Base-by-base conservation (phyloP, 257 asterid genomes). In the Scutellaria minor region DNA sequence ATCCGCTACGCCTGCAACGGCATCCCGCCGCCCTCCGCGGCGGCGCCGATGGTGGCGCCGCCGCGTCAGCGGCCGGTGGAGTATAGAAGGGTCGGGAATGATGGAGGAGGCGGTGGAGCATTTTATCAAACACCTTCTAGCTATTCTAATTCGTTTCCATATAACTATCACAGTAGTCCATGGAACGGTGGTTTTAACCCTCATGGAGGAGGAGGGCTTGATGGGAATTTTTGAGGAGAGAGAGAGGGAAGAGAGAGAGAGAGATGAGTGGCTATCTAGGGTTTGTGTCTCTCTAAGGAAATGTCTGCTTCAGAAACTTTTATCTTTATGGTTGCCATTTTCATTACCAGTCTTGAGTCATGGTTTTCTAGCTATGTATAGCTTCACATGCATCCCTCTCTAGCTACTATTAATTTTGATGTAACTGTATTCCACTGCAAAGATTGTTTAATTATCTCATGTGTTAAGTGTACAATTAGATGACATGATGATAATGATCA, bases 111-210 rank as follows among this genome's bases (percentile, higher is more conserved):
- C 7, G 79, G 68, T 2, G 79, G 80, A 0, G 70, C 66, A 13
- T 80, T 70, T 64, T 64, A 75, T 77, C 90, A 85, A 69, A 56
- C 86, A 55, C 77, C 87, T 55, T 61, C 64, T 14, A 31, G 35
- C 35, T 71, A 75, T 37, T 3, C 56, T 27, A 18, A 18, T 18
- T 3, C 56, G 4, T 54, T 46, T 20, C 72, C 83, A 0, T 82
- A 79, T 50, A 71, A 54, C 42, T 67, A 80, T 15, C 78, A 83
- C 13, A 52, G 68, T 31, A 52, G 69, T 31, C 67, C 76, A 8
- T 83, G 90, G 90, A 79, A 69, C 72, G 82, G 83, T 51, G n/a
- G 72, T 35, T 64, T 61, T 53, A 76, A 75, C 79, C 70, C 82
- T 75, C 70, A 77, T 42, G 85, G 83, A 69, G 84, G 84, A 67